phyloP scores from a whole-genome alignment of 495 filamentous ascomycete species.

The Podospora comata region DNA sequence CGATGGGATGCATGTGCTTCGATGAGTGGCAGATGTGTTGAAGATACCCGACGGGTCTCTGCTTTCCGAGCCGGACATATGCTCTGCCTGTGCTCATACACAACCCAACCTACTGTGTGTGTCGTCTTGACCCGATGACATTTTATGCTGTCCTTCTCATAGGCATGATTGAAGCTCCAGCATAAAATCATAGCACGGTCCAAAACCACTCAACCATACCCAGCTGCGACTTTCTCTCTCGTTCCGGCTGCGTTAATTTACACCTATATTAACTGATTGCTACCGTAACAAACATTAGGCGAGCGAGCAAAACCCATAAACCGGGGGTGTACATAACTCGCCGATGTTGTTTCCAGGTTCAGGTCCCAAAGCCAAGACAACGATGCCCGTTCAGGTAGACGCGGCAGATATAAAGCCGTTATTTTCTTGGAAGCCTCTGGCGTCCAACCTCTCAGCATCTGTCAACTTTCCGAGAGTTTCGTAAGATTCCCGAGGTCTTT shows the following conservation, averaged over 20 bases:
- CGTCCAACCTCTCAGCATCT: neutral
- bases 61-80: no score
- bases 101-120: no score
- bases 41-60: no score
- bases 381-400: neutral
- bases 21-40: neutral
- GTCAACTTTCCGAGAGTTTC: neutral
- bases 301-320: neutral
- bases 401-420: constrained; percentile 3
- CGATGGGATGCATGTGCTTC: neutral
- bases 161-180: no score
- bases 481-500: neutral
- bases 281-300: neutral
- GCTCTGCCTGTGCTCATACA: no score
- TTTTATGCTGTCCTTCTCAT: no score
- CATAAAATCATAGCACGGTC: no score
- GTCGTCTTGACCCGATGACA: no score
- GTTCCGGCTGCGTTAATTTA: neutral
- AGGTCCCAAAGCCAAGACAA: neutral
- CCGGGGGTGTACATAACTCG: neutral
- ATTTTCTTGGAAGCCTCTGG: neutral
- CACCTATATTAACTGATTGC: neutral
- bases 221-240: neutral
- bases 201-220: neutral
- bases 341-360: neutral